Evolutionary conservation across 2,329 filamentous ascomycete species (phyloP).

Genomic region (Fusarium sp.): DNA sequence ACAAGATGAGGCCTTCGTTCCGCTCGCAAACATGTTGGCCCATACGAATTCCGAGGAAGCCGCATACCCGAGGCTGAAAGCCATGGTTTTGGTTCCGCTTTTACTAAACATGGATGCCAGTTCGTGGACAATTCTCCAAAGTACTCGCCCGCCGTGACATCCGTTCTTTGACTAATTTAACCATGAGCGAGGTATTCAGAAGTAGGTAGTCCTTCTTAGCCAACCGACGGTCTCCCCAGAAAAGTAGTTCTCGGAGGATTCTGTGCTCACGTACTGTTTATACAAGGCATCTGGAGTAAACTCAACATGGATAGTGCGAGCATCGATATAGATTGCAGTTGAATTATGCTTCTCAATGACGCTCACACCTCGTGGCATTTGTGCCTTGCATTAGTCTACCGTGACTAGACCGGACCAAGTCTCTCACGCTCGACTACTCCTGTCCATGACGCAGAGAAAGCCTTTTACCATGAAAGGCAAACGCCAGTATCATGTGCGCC

Average conservation of each 20-base stretch:
- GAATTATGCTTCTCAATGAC: neutral
- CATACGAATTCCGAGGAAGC: neutral
- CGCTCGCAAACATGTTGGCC: neutral
- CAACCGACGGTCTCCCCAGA: neutral
- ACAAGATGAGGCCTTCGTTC: neutral
- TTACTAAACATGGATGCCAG: neutral
- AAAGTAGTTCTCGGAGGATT: neutral
- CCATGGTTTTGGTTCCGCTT: neutral
- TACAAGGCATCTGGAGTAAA: neutral
- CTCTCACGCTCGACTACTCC: constrained; percentile 16
- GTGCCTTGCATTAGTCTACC: constrained; percentile 15
- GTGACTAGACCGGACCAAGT: neutral
- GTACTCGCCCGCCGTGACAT: neutral
- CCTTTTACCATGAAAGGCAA: constrained; percentile 14
- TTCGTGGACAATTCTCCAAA: neutral
- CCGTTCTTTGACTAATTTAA: neutral
- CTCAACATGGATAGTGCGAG: neutral
- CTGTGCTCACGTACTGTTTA: neutral
- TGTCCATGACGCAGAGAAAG: constrained; percentile 11
- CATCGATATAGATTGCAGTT: neutral
- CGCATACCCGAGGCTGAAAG: neutral
- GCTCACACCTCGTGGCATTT: neutral
- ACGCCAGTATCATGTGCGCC: constrained; percentile 13
- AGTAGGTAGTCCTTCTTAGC: neutral
- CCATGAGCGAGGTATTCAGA: neutral